Base-by-base conservation (phyloP, 164 flowering plant species). In the Chimonanthus praecox region DNA sequence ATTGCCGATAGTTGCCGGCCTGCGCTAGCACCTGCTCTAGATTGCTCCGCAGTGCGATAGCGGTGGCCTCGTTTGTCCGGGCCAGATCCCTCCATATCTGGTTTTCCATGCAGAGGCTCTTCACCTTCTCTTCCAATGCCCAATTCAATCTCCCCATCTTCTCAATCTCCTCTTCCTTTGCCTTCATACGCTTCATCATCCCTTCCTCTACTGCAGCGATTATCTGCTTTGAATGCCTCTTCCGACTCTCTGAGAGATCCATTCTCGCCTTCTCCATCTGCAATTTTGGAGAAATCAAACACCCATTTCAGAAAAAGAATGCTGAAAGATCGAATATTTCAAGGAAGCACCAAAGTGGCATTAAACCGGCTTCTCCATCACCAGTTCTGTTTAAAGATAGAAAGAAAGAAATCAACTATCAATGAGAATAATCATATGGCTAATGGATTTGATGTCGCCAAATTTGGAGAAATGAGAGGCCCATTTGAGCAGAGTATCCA, bases 11-110 rank as follows among this genome's bases (percentile, higher is more conserved):
- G 60, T 77, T 81, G 49, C 75, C 78, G 9, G 74, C 86, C 73
- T 81, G 85, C 13, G 89, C 83, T 7, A 89, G 78, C 8, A 85
- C 87, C 73, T 85, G 88, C 60, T 89, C 92, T 43, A 92, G 85
- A 60, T 89, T 85, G 73, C 71, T 66, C 0, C 90, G 80, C 4
- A 92, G 78, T 0, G 88, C 84, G 75, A 86, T 87, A 33, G 88
- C 96, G 0, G 94, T 83, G 50, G 97, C 94, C 70, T 92, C 97
- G 82, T 88, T 89, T 21, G 86, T 75, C 62, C 85, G 89, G 0
- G 96, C 95, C 71, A 90, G 61, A 16, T 90, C 92, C 15, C 88
- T 60, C 97, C 96, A 92, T 51, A 90, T 83, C 74, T 89, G 91
- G 71, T 87, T 90, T 80, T 92, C 94, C 20, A 87, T 7, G 80